Evolutionary conservation across 1,139 yeast species (phyloP).

Genomic region (Arxiozyma slooffiae): DNA sequence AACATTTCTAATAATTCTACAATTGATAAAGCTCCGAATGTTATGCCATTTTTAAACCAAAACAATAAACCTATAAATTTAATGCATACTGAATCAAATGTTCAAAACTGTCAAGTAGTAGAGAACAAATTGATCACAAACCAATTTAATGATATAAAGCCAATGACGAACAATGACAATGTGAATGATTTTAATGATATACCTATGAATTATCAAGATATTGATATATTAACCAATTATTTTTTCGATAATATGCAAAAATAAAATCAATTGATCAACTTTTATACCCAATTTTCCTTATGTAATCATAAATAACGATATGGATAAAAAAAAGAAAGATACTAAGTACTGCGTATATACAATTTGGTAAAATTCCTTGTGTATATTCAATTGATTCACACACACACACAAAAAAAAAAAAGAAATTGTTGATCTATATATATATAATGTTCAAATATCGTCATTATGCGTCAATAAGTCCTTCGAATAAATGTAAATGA

Average conservation of each 20-base stretch:
- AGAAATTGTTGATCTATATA: no score
- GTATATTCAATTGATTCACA: constrained; percentile 46
- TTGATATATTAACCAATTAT: constrained; percentile 4
- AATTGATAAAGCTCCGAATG: neutral
- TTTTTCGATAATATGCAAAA: neutral
- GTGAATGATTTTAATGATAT: neutral
- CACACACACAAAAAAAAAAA: no score
- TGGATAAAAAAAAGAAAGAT: no score
- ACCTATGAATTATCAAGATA: constrained; percentile 2
- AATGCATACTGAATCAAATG: no score
- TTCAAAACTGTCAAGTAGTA: neutral
- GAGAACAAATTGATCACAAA: no score
- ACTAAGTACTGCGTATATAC: constrained; percentile 5
- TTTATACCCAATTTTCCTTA: no score
- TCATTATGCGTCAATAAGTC: no score
- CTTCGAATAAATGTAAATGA: no score
- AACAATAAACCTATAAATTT: no score
- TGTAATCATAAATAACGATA: no score
- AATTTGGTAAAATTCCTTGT: constrained; percentile 23
- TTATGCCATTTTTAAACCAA: neutral
- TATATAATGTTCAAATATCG: no score
- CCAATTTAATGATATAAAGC: neutral
- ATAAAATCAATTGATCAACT: neutral
- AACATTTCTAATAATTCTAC: neutral
- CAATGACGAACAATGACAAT: neutral